Evolutionary conservation across 495 filamentous ascomycete species (phyloP), one percentile per base, ranked within the genome.

Genomic region (Penicillium coprophilum): DNA sequence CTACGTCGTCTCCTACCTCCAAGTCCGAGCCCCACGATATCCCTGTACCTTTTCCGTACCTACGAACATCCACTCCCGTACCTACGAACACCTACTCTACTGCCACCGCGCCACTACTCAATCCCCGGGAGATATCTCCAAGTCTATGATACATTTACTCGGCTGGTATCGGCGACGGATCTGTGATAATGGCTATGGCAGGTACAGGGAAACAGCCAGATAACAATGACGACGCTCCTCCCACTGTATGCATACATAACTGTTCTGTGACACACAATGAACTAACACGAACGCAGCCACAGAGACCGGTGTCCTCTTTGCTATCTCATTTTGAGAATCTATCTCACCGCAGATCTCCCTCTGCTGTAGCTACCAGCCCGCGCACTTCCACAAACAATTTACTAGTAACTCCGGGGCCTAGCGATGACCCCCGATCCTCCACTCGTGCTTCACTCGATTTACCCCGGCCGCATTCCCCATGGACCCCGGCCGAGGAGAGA

Each of bases 301-400:
- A 81, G 78, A 78, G 82, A 77, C 90, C 94, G 0, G 94, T 98
- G 24, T 98, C 94, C 40, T 96, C 93, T 44, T 78, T 97, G 31
- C 82, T 90, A 46, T 94, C 92, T 40, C 88, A 93, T 67, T 98
- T 98, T 66, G 94, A 98, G 78, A 88, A 88, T 55, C 85, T 96
- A 69, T 81, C 86, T 36, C 83, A 82, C 60, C 65, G 76, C 50
- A 82, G 67, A 49, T 63, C 68, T 10, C 63, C 64, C 23, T 71
- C 74, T 8, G 60, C 69, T 40, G 51, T 54, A 6, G 48, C 66
- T 1, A 61, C 56, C 74, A 64, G 59, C 60, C 62, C 60, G 39
- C 77, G 54, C 66, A 61, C 73, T 66, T 58, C 68, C 65, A 45
- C 66, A 67, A 62, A 52, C 63, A 56, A 57, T n/a, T 55, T 71